Percentiles rank a stretch among this genome's conserved stretches.
Conservation (phyloP, 257 asterid genomes). For the Ligustrum vulgare region DNA sequence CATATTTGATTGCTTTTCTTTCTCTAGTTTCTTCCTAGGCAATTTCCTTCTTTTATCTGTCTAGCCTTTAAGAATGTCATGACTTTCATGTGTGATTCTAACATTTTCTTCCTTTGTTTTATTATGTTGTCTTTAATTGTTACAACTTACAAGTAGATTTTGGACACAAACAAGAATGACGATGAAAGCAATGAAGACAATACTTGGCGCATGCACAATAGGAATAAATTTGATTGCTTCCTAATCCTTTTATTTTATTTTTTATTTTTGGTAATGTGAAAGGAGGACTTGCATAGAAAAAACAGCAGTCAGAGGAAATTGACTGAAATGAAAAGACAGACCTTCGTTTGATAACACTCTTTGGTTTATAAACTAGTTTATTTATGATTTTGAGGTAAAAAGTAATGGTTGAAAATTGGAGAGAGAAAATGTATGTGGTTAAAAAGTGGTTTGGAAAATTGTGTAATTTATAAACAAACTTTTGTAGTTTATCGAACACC, state of each 20-base stretch:
- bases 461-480: too few species aligned
- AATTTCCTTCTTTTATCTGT: background rate
- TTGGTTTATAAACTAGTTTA: too few species aligned
- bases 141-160: conserved; percentile 14
- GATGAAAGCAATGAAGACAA: conserved; percentile 28
- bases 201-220: conserved; percentile 8
- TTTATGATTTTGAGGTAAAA: too few species aligned
- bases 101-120: conserved; percentile 14
- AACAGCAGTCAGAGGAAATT: background rate
- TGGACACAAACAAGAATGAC: conserved; percentile 18
- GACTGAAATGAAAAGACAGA: background rate
- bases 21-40: background rate
- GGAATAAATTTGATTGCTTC: conserved; percentile 12
- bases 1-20: conserved; percentile 15
- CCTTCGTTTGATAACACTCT: too few species aligned
- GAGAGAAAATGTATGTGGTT: too few species aligned
- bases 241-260: background rate
- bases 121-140: conserved; percentile 27
- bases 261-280: background rate
- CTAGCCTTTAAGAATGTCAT: background rate
- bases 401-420: too few species aligned
- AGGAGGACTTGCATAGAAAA: background rate
- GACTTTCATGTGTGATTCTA: conserved; percentile 9
- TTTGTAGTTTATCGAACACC: too few species aligned
- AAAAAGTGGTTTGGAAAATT: too few species aligned